Base-by-base conservation (phyloP, 176 grass and related monocot genomes). In the Eragrostis curvula region DNA sequence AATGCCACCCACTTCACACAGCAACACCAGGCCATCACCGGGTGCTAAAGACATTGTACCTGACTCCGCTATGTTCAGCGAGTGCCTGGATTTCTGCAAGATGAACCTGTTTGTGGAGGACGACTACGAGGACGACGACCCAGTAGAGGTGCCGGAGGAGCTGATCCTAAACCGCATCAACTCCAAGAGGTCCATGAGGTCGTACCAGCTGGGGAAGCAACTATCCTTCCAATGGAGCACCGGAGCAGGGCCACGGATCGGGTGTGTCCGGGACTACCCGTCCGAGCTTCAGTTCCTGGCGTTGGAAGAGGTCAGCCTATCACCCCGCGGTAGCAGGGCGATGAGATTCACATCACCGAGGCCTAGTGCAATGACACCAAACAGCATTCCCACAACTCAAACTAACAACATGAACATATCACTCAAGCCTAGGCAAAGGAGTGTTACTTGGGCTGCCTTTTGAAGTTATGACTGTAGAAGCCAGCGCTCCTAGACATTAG, bases 251-350 rank as follows among this genome's bases (percentile, higher is more conserved):
- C 93, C 93, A 12, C 74, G 93, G 25, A 96, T 96, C 24, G 93
- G 90, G 8, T 96, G 90, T 29, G 85, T 96, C 36, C 86, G 87
- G 9, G 93, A 96, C 81, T 92, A 96, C 76, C 93, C 90, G 0
- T 85, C 74, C 2, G 85, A 90, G 85, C 81, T 96, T 41, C 88
- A 89, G 58, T 75, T 87, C 60, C 79, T 80, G 73, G 93, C 90
- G 63, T 47, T 95, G 29, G 87, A 95, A 58, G 77, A 90, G 63
- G 85, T 96, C 46, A 74, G 68, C 79, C 60, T 96, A 29, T 83
- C 87, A 10, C 90, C 87, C 2, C 74, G 49, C 13, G 44, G 36
- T 17, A 11, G 13, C 20, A 7, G 70, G 53, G 25, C 53, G 23
- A 21, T 10, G 44, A 87, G 79, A 65, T 87, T 80, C 50, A 44